Percentiles rank a stretch among this genome's conserved stretches.
Conservation (phyloP, 1,284 basidiomycete species). For the Ceratorhiza oryzae-sativae region DNA sequence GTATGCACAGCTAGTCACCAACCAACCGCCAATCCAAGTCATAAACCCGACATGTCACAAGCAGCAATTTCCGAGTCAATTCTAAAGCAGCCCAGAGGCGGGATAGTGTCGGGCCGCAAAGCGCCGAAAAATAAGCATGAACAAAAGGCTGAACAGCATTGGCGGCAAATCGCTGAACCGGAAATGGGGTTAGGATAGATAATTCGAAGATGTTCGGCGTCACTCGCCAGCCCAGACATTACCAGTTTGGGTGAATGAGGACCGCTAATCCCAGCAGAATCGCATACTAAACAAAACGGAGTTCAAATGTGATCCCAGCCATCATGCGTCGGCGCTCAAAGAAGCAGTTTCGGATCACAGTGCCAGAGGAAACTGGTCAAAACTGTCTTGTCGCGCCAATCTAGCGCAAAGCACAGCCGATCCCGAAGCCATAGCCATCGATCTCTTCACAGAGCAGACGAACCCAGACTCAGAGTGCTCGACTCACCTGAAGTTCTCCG, state of each 20-base stretch:
- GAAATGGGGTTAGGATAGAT: neutral
- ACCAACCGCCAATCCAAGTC: neutral
- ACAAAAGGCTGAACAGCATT: neutral
- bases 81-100: neutral
- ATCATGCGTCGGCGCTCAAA: no score
- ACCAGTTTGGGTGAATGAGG: no score
- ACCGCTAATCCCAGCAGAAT: no score
- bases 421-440: no score
- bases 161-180: neutral
- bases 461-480: no score
- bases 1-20: neutral
- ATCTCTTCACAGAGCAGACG: no score
- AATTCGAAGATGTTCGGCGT: neutral
- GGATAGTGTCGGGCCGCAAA: neutral
- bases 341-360: no score
- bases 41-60: neutral
- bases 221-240: neutral
- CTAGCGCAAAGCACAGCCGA: no score
- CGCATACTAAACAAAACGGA: no score
- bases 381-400: no score
- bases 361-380: no score
- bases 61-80: neutral
- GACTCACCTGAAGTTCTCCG: slow-evolving; percentile 43
- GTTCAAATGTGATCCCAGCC: no score
- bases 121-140: neutral